phyloP scores from a whole-genome alignment of 345 rosid species.

The Corymbia maculata region DNA sequence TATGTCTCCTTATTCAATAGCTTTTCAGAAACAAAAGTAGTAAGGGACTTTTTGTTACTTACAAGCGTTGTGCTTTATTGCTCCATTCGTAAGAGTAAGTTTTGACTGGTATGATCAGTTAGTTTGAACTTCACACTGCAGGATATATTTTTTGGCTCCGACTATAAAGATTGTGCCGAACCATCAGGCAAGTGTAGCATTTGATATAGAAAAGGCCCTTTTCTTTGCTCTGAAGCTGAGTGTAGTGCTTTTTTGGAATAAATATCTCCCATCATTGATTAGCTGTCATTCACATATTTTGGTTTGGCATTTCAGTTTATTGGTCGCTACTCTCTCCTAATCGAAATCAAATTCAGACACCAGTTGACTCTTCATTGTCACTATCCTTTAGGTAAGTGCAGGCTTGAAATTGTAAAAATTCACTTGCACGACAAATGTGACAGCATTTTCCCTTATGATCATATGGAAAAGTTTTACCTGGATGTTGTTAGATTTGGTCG shows the following conservation, averaged over 20 bases:
- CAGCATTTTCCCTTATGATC: not conserved
- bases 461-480: not conserved
- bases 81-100: not conserved
- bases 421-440: not conserved
- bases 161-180: constrained; percentile 39
- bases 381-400: constrained; percentile 64
- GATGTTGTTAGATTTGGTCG: not conserved
- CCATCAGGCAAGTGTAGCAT: constrained; percentile 43
- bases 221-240: not conserved
- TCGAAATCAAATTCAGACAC: constrained; percentile 34
- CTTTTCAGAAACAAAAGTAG: not conserved
- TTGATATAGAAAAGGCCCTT: not conserved
- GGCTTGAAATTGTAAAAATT: not conserved
- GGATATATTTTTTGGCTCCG: constrained; percentile 65
- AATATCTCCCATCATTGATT: not conserved
- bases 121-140: constrained; percentile 13
- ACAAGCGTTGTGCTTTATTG: not conserved
- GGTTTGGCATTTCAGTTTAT: constrained; percentile 35
- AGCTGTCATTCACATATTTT: not conserved
- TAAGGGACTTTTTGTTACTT: not conserved
- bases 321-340: constrained; percentile 78
- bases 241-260: not conserved
- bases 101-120: not conserved
- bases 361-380: constrained; percentile 72
- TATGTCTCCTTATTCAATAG: not conserved